phyloP scores from a whole-genome alignment of 2,329 filamentous ascomycete species.

The Nectriaceae sp. region DNA sequence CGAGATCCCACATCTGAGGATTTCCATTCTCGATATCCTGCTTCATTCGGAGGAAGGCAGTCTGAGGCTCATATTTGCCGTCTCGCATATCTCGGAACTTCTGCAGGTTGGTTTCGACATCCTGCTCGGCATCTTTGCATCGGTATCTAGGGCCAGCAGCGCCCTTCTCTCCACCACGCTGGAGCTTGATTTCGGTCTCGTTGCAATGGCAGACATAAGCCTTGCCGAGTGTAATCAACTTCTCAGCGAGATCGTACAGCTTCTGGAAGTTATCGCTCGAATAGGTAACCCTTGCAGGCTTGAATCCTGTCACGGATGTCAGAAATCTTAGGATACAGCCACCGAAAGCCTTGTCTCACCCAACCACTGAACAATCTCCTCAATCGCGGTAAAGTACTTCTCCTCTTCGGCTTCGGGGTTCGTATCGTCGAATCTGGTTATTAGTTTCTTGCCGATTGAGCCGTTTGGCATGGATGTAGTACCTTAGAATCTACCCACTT shows the following conservation, averaged over 20 bases:
- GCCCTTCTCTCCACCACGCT: conserved; percentile 76
- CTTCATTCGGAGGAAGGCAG: conserved; percentile 91
- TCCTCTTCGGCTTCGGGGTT: conserved; percentile 94
- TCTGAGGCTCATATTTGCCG: conserved; percentile 82
- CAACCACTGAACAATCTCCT: conserved; percentile 83
- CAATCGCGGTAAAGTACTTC: conserved; percentile 84
- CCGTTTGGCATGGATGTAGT: neutral
- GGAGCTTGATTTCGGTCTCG: conserved; percentile 79
- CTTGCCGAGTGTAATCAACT: conserved; percentile 71
- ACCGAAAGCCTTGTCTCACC: too few species aligned
- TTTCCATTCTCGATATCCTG: conserved; percentile 82
- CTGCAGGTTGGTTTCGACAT: conserved; percentile 72
- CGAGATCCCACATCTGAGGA: conserved; percentile 95
- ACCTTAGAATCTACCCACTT: conserved; percentile 32
- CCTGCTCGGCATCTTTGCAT: conserved; percentile 77
- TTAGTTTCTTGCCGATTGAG: conserved; percentile 8
- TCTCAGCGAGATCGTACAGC: conserved; percentile 86
- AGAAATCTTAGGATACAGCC: too few species aligned
- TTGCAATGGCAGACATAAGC: conserved; percentile 89
- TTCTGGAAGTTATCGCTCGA: conserved; percentile 88
- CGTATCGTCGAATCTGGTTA: conserved; percentile 82
- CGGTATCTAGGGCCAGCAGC: conserved; percentile 69
- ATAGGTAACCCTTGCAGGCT: conserved; percentile 77
- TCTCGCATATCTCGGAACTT: conserved; percentile 92
- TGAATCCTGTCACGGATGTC: conserved; percentile 53